A percentile compares a stretch with the other conserved stretches of the same genome.
These are phyloP conservation scores for Chlorociboria aeruginascens DNA, from an alignment of 495 filamentous ascomycete genomes.

Conservation along the genomic window DNA sequence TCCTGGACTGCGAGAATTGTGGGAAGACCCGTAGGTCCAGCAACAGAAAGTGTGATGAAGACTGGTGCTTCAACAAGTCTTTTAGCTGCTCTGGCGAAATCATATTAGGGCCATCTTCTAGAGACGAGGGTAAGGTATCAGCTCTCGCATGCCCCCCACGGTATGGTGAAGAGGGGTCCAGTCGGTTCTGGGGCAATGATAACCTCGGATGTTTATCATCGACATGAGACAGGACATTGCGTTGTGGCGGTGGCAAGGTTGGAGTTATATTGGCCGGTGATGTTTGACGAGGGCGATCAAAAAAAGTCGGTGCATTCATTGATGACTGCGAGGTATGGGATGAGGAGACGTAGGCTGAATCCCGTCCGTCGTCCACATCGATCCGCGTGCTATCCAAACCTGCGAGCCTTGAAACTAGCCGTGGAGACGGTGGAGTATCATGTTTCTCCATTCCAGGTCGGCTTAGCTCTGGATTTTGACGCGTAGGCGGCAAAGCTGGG, in stretches of 20 bases:
- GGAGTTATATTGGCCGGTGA: slow-evolving; percentile 29
- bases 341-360: background rate
- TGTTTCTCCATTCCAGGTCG: slow-evolving; percentile 7
- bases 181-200: slow-evolving; percentile 26
- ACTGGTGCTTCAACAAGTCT: slow-evolving; percentile 46
- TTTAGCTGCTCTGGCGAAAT: slow-evolving; percentile 53
- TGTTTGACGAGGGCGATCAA: slow-evolving; percentile 24
- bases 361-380: background rate
- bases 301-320: slow-evolving; percentile 18
- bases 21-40: slow-evolving; percentile 85
- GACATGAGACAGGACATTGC: slow-evolving; percentile 23
- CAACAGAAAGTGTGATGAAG: slow-evolving; percentile 49
- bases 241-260: slow-evolving; percentile 13
- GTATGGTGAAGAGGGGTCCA: slow-evolving; percentile 13
- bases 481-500: slow-evolving; percentile 4
- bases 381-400: slow-evolving; percentile 13
- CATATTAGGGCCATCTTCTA: slow-evolving; percentile 39
- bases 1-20: slow-evolving; percentile 63
- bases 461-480: slow-evolving; percentile 7
- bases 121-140: slow-evolving; percentile 41
- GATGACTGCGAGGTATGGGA: background rate
- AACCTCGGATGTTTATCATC: slow-evolving; percentile 40
- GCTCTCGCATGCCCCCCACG: slow-evolving; percentile 28
- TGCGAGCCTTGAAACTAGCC: slow-evolving; percentile 4
- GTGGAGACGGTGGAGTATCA: slow-evolving; percentile 13